A percentile compares a stretch with the other conserved stretches of the same genome.
Evolutionary conservation across 140 eudicot species (phyloP).

Genomic region (Cichorium intybus): DNA sequence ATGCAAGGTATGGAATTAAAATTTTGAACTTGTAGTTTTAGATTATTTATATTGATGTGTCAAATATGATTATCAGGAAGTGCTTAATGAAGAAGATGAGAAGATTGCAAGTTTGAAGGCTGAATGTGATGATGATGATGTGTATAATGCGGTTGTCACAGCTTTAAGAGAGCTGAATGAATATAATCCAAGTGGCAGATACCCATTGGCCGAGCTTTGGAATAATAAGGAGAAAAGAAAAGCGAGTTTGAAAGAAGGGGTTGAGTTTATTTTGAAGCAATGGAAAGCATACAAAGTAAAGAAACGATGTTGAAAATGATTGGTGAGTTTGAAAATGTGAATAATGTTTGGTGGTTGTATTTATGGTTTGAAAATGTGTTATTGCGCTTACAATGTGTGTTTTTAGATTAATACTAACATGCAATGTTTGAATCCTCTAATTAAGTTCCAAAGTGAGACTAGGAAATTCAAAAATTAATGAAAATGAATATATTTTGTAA

Average conservation of each 20-base stretch:
- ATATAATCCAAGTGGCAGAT: conserved; percentile 54
- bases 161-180: conserved; percentile 44
- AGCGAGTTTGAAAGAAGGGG: conserved; percentile 40
- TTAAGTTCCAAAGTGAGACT: too few relatives aligned
- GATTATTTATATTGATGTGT: not conserved
- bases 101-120: conserved; percentile 24
- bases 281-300: conserved; percentile 21
- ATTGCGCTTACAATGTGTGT: too few relatives aligned
- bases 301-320: not conserved
- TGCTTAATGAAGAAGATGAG: conserved; percentile 47
- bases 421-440: too few relatives aligned
- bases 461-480: too few relatives aligned
- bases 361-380: too few relatives aligned
- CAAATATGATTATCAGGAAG: conserved; percentile 33
- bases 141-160: conserved; percentile 25
- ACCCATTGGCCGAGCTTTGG: conserved; percentile 42
- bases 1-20: conserved; percentile 38
- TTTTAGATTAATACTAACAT: too few relatives aligned
- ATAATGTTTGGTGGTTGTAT: too few relatives aligned
- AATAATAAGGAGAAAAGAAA: conserved; percentile 29
- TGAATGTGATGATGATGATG: conserved; percentile 19
- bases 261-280: conserved; percentile 14
- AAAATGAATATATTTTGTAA: too few relatives aligned
- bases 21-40: not conserved
- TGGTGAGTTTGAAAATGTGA: too few relatives aligned